Base-by-base conservation (phyloP, 305 asterid genomes). In the Ilex paraguariensis region DNA sequence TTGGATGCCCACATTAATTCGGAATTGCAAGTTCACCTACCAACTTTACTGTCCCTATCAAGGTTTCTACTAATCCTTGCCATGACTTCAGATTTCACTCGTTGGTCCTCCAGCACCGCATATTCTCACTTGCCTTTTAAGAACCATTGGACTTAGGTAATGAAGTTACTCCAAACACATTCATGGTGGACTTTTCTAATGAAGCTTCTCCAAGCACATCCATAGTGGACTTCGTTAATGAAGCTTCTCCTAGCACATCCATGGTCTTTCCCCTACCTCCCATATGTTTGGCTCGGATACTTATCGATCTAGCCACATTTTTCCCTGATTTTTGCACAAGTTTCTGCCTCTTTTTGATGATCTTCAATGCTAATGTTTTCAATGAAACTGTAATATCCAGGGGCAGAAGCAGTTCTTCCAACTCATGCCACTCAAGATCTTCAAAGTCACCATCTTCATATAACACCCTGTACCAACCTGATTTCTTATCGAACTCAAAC, bases 391-490 rank as follows among this genome's bases (percentile, higher is more conserved):
- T 73, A 14, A 85, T 76, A 72, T 83, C 91, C 56, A 88, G 32
- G 7, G 95, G 96, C 52, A 16, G 76, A 36, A 88, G 76, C 64
- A 85, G n/a, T 61, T 70, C 64, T 72, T 71, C 71, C 72, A 88
- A 64, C 63, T 85, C 94, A 46, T 33, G 56, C 90, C 91, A 83
- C 15, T 84, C 87, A 40, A 88, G 81, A 63, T 88, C 94, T 80
- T 88, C 91, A 33, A 65, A 65, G 15, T 88, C 94, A 0, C 96
- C 96, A 64, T 88, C 96, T 59, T 83, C 89, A 54, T 88, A 88
- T 11, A 56, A 73, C n/a, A 85, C 94, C 63, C 69, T 75, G 67
- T 83, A 85, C 96, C 96, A 83, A 14, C 81, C 84, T 65, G 55
- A 64, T 61, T 80, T 81, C 70, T 59, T 49, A 46, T 85, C 91